A percentile compares a stretch with the other conserved stretches of the same genome.
Evolutionary conservation across 2,329 filamentous ascomycete species (phyloP).

Genomic region (Verticillium alfalfae): DNA sequence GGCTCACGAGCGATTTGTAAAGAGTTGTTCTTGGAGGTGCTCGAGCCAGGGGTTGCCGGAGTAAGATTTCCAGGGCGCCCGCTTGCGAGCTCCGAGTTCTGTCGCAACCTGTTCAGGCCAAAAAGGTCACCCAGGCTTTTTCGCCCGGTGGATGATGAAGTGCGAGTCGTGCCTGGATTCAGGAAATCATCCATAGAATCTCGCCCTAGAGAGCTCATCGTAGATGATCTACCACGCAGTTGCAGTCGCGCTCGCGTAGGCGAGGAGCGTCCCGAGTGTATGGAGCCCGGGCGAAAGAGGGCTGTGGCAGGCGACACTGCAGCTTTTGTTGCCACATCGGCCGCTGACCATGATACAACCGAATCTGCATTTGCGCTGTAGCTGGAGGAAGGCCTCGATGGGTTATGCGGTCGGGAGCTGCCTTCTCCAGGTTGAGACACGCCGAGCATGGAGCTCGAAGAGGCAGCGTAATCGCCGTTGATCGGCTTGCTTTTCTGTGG

Average conservation of each 20-base stretch:
- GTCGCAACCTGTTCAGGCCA: conserved; percentile 69
- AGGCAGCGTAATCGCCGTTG: conserved; percentile 19
- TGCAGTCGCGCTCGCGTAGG: conserved; percentile 55
- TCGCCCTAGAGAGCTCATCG: conserved; percentile 75
- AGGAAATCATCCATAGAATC: conserved; percentile 67
- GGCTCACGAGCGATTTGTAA: conserved; percentile 71
- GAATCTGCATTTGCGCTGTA: conserved; percentile 8
- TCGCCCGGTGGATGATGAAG: conserved; percentile 82
- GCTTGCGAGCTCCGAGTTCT: conserved; percentile 66
- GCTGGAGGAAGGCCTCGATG: conserved; percentile 10
- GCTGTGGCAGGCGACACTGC: conserved; percentile 41
- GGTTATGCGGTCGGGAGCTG: conserved; percentile 4
- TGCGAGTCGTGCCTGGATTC: conserved; percentile 62
- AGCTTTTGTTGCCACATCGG: conserved; percentile 21
- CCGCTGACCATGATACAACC: conserved; percentile 23
- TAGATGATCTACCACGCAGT: conserved; percentile 77
- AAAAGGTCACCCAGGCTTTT: conserved; percentile 92
- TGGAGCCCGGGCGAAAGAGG: conserved; percentile 41
- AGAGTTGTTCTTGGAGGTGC: conserved; percentile 75
- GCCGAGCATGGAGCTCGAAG: conserved; percentile 39
- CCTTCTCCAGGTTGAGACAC: conserved; percentile 8
- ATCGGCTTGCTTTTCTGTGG: conserved; percentile 60
- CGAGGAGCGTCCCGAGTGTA: conserved; percentile 61
- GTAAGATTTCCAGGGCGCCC: conserved; percentile 64
- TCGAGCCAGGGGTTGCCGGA: conserved; percentile 63